These are phyloP conservation scores for Fistulinella prunicolor DNA, from an alignment of 768 basidiomycete genomes.

Conservation along the genomic window DNA sequence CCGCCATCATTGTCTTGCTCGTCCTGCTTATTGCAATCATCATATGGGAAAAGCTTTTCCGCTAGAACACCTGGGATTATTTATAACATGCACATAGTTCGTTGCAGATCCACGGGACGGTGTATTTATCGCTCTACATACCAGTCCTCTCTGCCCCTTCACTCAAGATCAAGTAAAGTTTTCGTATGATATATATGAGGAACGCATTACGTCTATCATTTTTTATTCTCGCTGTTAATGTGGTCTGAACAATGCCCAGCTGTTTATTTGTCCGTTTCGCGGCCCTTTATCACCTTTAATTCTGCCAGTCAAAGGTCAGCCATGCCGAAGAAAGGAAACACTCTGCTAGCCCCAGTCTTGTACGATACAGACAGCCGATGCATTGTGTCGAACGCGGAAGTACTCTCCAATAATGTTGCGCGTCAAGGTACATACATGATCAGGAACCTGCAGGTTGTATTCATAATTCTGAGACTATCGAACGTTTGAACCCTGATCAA, in stretches of 20 bases:
- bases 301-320: no score
- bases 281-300: no score
- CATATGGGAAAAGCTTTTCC: slow-evolving; percentile 71
- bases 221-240: not conserved
- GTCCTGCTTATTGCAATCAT: slow-evolving; percentile 80
- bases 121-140: slow-evolving; percentile 29
- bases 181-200: slow-evolving; percentile 34
- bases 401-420: no score
- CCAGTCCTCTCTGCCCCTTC: slow-evolving; percentile 1
- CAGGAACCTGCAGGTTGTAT: no score
- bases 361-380: no score
- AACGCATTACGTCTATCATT: slow-evolving; percentile 27
- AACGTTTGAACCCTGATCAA: no score
- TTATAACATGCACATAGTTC: slow-evolving; percentile 18
- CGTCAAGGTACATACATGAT: no score
- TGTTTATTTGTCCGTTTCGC: no score
- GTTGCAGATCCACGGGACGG: slow-evolving; percentile 11
- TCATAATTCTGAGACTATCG: no score
- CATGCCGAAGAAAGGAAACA: no score
- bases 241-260: slow-evolving; percentile 8
- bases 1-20: slow-evolving; percentile 80
- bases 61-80: slow-evolving; percentile 26
- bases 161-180: not conserved
- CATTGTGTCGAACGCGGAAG: no score
- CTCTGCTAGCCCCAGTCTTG: no score